phyloP scores from a whole-genome alignment of 495 filamentous ascomycete genomes.

The Daldinia caldariorum region DNA sequence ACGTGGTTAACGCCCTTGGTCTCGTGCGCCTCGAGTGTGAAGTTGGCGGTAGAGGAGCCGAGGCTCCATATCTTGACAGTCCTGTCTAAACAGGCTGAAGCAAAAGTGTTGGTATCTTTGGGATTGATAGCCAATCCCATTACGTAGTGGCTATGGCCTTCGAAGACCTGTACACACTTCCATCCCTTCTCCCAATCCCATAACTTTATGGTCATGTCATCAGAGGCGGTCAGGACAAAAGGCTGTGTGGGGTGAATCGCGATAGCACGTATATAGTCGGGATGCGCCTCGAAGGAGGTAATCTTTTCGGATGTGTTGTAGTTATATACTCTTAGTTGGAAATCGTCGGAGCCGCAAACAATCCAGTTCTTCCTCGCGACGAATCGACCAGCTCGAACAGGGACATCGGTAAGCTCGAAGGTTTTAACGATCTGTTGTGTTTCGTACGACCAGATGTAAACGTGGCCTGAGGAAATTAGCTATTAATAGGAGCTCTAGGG shows the following conservation, averaged over 20 bases:
- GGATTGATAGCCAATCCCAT: constrained; percentile 99
- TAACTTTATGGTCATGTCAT: constrained; percentile 99
- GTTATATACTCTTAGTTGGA: constrained; percentile 93
- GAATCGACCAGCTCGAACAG: constrained; percentile 95
- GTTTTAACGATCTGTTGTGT: constrained; percentile 98
- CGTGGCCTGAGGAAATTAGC: constrained; percentile 71
- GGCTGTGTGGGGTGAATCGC: constrained; percentile 96
- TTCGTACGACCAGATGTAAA: constrained; percentile 99
- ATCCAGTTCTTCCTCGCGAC: constrained; percentile 99
- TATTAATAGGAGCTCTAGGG: constrained; percentile 16
- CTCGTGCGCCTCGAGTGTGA: constrained; percentile 96
- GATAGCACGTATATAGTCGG: constrained; percentile 98
- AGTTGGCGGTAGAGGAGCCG: constrained; percentile 88
- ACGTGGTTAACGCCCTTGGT: constrained; percentile 98
- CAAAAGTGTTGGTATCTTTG: constrained; percentile 98
- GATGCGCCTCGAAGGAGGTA: constrained; percentile 96
- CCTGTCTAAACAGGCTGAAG: constrained; percentile 93
- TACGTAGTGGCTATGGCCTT: constrained; percentile 97
- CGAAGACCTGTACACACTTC: constrained; percentile 98
- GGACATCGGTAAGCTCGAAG: constrained; percentile 99
- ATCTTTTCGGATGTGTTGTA: constrained; percentile 99
- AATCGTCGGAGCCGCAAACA: constrained; percentile 97
- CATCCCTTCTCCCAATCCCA: constrained; percentile 99
- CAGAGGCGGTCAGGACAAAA: constrained; percentile 93
- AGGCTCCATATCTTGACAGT: constrained; percentile 99